Evolutionary conservation across 768 basidiomycete species (phyloP).

Genomic region (Tylopilus vinaceipallidus): DNA sequence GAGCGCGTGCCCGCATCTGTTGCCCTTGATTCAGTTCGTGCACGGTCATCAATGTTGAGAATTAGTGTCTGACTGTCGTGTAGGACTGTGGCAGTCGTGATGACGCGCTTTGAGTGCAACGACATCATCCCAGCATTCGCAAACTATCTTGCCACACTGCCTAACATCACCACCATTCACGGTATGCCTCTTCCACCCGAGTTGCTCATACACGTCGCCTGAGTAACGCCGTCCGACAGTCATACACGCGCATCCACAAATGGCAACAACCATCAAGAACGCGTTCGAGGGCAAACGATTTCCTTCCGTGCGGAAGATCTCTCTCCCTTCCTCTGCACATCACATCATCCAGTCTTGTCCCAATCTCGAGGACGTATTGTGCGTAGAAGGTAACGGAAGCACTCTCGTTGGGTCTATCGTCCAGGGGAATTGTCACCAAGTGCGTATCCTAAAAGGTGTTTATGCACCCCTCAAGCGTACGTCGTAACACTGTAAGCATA

Average conservation of each 20-base stretch:
- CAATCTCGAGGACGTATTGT: slow-evolving; percentile 9
- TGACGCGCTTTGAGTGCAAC: neutral
- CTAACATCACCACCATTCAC: slow-evolving; percentile 10
- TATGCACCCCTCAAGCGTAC: slow-evolving; percentile 1
- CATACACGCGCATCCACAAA: neutral
- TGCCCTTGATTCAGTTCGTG: slow-evolving; percentile 9
- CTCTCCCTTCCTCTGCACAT: slow-evolving; percentile 4
- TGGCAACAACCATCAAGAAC: slow-evolving; percentile 6
- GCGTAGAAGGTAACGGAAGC: slow-evolving; percentile 5
- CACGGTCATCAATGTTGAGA: neutral
- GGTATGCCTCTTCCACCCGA: neutral
- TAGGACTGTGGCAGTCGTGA: slow-evolving; percentile 2
- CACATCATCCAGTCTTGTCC: slow-evolving; percentile 11
- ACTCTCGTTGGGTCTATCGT: slow-evolving; percentile 6
- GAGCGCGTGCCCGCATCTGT: slow-evolving; percentile 1
- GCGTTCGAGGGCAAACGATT: slow-evolving; percentile 11
- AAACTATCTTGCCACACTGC: neutral
- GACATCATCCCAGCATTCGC: slow-evolving; percentile 9
- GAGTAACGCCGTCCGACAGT: neutral
- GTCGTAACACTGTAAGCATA: slow-evolving; percentile 3
- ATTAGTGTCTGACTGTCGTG: neutral
- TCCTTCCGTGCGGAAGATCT: slow-evolving; percentile 7
- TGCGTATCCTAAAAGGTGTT: slow-evolving; percentile 9
- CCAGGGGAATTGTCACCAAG: slow-evolving; percentile 2
- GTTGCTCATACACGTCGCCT: neutral